These are phyloP conservation scores for Leptomonas pyrrhocoris DNA, from an alignment of 208 protist genomes.

Conservation along the genomic window DNA sequence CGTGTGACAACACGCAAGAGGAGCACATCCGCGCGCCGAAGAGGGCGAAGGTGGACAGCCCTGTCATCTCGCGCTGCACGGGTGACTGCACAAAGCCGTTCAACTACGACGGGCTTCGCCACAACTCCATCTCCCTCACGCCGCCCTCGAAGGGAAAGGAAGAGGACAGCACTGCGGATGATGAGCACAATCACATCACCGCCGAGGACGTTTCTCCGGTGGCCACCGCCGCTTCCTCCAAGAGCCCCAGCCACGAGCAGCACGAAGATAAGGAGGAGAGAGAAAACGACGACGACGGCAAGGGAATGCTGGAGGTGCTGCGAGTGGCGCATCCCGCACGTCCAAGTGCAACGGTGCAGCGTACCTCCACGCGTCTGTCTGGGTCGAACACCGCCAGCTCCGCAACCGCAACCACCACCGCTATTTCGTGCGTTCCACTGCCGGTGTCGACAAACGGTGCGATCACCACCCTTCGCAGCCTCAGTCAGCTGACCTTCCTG, in stretches of 20 bases:
- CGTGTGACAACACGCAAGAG: background rate
- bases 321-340: background rate
- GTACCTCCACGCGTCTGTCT: background rate
- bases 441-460: conserved; percentile 30
- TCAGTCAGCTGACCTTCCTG: conserved; percentile 44
- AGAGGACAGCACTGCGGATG: background rate
- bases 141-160: background rate
- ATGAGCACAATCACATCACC: conserved; percentile 11
- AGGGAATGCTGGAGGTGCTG: too few species aligned
- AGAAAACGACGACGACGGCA: background rate
- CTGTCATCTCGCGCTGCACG: conserved; percentile 11
- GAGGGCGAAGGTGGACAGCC: conserved; percentile 28
- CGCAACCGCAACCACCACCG: background rate
- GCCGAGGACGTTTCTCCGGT: conserved; percentile 9
- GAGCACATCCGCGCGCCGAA: conserved; percentile 27
- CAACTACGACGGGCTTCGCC: background rate
- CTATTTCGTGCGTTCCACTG: background rate
- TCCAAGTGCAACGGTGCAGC: background rate
- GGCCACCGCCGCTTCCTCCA: conserved; percentile 10
- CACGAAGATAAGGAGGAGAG: conserved; percentile 1
- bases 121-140: background rate
- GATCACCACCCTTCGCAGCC: conserved; percentile 46
- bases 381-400: background rate
- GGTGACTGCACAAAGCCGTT: background rate
- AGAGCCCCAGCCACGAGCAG: conserved; percentile 17